Evolutionary conservation across 306 rosid species (phyloP).

Genomic region (Arachis hypogaea): DNA sequence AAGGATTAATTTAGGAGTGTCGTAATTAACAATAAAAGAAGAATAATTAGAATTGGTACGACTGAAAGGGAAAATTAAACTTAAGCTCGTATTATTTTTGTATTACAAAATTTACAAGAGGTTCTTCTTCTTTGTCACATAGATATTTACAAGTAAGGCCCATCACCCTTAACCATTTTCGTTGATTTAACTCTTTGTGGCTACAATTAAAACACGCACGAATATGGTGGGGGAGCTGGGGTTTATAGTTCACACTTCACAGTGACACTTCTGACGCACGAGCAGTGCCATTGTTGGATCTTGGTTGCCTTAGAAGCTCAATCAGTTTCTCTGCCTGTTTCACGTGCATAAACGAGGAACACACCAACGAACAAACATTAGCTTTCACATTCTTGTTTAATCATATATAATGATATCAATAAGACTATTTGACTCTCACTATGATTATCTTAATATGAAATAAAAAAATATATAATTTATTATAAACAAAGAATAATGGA

Average conservation of each 20-base stretch:
- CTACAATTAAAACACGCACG: conserved; percentile 18
- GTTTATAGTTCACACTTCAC: conserved; percentile 15
- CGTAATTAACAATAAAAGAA: background rate
- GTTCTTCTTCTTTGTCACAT: conserved; percentile 38
- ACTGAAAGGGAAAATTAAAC: conserved; percentile 42
- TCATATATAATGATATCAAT: no score
- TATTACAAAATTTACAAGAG: conserved; percentile 50
- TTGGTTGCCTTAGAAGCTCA: conserved; percentile 95
- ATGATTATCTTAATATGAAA: no score
- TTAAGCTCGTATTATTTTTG: conserved; percentile 28
- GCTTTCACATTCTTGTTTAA: no score
- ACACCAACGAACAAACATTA: conserved; percentile 37
- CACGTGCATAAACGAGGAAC: conserved; percentile 35
- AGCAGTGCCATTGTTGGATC: conserved; percentile 72
- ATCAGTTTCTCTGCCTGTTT: conserved; percentile 90
- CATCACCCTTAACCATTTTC: conserved; percentile 24
- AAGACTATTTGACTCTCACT: no score
- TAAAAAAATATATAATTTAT: background rate
- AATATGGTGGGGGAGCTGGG: conserved; percentile 24
- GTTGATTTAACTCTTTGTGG: background rate
- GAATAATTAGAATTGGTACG: background rate
- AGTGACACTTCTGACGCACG: conserved; percentile 54
- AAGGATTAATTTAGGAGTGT: background rate
- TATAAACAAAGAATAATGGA: background rate
- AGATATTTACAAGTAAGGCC: conserved; percentile 59